Conservation (phyloP, 345 rosid genomes). For the Salix koriyanagi region DNA sequence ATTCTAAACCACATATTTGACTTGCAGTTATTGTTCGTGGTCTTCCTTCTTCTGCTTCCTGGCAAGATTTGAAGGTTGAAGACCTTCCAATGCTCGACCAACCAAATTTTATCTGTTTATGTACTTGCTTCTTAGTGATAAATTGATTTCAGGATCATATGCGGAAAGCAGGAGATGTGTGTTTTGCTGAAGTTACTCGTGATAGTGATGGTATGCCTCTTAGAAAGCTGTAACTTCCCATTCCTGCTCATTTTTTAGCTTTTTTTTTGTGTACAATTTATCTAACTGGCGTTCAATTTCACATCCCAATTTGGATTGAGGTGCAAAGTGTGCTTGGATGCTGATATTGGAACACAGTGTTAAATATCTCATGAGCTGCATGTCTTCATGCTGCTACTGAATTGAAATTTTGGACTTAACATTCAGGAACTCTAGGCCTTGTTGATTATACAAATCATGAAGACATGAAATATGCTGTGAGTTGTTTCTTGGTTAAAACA, state of each 20-base stretch:
- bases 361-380: neutral
- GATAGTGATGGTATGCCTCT: constrained; percentile 10
- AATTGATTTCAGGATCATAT: constrained; percentile 18
- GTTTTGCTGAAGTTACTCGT: constrained; percentile 20
- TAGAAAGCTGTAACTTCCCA: neutral
- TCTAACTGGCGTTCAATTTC: neutral
- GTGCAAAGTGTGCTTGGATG: neutral
- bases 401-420: neutral
- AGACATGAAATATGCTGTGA: constrained; percentile 17
- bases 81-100: neutral
- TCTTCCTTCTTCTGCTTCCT: constrained; percentile 12
- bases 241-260: neutral
- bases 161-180: constrained; percentile 15
- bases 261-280: neutral
- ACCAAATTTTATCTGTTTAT: neutral
- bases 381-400: neutral
- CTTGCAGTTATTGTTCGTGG: constrained; percentile 5
- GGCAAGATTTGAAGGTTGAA: constrained; percentile 14
- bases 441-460: constrained; percentile 12
- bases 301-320: neutral
- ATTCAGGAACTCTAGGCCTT: constrained; percentile 9
- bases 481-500: neutral
- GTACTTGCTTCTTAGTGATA: neutral
- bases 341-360: neutral
- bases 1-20: neutral